Base-by-base conservation (phyloP, 306 rosid genomes). In the Trifolium fragiferum region DNA sequence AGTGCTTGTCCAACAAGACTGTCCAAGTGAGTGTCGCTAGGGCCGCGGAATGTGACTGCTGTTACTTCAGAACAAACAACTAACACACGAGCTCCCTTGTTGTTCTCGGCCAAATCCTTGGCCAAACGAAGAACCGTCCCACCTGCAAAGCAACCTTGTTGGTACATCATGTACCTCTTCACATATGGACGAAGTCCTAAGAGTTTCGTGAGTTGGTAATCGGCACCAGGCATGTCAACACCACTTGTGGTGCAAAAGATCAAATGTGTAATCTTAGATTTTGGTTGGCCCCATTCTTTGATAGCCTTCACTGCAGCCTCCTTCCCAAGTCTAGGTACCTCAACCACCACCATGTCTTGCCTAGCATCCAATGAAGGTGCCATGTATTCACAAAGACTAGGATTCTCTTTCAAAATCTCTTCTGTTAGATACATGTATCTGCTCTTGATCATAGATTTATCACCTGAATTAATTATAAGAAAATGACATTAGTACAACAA, bases 171-270 rank as follows among this genome's bases (percentile, higher is more conserved):
- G 41, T 80, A 85, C 32, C 93, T 84, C 72, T 90, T 90, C 8
- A 90, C 93, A n/a, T 15, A 82, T 0, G 90, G 89, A 10, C 89
- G 89, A 41, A 90, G 92, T 12, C 92, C 90, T 14, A 90, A 76
- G 12, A 89, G 88, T 80, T 90, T 90, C 1, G 93, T 87, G 76
- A 90, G 92, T 38, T 87, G 93, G 59, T 85, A 88, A 23, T 90
- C 92, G 0, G 90, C 90, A 0, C 90, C 92, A 1, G 90, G 96
- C 93, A 90, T 90, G 78, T 90, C 96, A 0, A 88, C 90, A 54
- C 96, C 96, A 68, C 93, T 87, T 0, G 89, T 86, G 69, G 96
- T 91, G 84, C 93, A 89, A 53, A 91, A 84, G 50, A 91, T 81
- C 3, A 91, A 32, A 55, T 87, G 94, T 9, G 94, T 91, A 19